A percentile compares a stretch with the other conserved stretches of the same genome.
Conservation (phyloP, 2,329 filamentous ascomycete species). For the Diaporthe ilicicola region DNA sequence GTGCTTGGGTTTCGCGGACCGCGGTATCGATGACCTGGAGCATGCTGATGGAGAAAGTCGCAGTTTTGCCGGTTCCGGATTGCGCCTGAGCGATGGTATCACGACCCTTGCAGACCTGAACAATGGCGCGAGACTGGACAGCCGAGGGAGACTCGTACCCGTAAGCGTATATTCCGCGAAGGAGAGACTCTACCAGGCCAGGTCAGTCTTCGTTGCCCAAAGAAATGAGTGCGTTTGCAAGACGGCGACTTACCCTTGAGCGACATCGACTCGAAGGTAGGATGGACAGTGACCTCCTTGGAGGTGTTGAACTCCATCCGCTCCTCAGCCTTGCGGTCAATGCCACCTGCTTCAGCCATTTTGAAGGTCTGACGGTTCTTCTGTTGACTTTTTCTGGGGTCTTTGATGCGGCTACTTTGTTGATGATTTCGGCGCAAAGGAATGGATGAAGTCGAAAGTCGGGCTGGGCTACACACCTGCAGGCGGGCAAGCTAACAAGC, state of each 20-base stretch:
- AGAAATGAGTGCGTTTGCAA: background rate
- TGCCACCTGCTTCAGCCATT: constrained; percentile 83
- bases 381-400: background rate
- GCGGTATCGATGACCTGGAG: constrained; percentile 98
- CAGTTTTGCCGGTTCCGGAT: constrained; percentile 99
- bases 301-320: constrained; percentile 98
- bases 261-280: constrained; percentile 95
- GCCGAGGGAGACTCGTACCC: constrained; percentile 98
- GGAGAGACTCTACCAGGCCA: constrained; percentile 73
- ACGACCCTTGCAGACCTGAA: constrained; percentile 98
- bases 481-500: constrained; percentile 20
- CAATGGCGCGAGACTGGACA: constrained; percentile 96
- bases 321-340: constrained; percentile 94
- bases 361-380: constrained; percentile 44
- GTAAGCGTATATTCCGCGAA: constrained; percentile 97
- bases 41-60: constrained; percentile 98
- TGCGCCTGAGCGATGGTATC: constrained; percentile 99
- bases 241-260: constrained; percentile 71
- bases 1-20: constrained; percentile 96
- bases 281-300: constrained; percentile 95
- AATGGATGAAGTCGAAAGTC: constrained; percentile 17
- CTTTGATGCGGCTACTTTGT: constrained; percentile 10
- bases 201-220: constrained; percentile 27
- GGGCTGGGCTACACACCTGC: constrained; percentile 5
- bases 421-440: background rate